Evolutionary conservation across 257 asterid genomes (phyloP).

Genomic region (Solanum chaucha): DNA sequence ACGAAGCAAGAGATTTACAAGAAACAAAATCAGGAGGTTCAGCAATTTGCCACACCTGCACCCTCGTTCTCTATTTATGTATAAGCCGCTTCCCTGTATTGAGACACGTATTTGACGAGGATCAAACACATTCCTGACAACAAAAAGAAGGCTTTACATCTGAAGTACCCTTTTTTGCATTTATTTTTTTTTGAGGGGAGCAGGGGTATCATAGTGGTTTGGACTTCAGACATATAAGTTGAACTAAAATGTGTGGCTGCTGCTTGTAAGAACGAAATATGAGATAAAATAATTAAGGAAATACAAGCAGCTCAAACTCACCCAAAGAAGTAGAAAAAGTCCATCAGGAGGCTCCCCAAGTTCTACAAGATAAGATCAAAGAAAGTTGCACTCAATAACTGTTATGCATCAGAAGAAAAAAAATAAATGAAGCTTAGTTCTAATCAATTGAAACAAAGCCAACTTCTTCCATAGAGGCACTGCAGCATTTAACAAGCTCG

Average conservation of each 20-base stretch:
- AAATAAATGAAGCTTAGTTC: neutral
- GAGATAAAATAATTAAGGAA: constrained; percentile 2
- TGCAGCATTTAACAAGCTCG: neutral
- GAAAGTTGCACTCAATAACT: neutral
- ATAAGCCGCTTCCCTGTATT: constrained; percentile 90
- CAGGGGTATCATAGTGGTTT: neutral
- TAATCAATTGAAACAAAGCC: neutral
- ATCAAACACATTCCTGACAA: constrained; percentile 84
- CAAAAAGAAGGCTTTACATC: constrained; percentile 6
- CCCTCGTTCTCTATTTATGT: constrained; percentile 84
- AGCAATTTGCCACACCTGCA: constrained; percentile 43
- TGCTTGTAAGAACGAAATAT: neutral
- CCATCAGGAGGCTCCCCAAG: constrained; percentile 95
- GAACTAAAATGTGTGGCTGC: neutral
- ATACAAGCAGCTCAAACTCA: constrained; percentile 30
- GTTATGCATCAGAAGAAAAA: neutral
- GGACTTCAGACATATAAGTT: neutral
- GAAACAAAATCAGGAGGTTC: neutral
- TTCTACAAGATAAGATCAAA: constrained; percentile 33
- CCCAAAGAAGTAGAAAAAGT: constrained; percentile 97
- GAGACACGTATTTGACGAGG: constrained; percentile 96
- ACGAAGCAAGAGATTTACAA: neutral
- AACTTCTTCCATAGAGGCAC: neutral
- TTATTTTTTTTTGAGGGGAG: neutral
- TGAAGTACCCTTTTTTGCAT: neutral